A percentile compares a stretch with the other conserved stretches of the same genome.
Conservation (phyloP, 2,329 filamentous ascomycete genomes). For the Dendrostoma leiphaemia region DNA sequence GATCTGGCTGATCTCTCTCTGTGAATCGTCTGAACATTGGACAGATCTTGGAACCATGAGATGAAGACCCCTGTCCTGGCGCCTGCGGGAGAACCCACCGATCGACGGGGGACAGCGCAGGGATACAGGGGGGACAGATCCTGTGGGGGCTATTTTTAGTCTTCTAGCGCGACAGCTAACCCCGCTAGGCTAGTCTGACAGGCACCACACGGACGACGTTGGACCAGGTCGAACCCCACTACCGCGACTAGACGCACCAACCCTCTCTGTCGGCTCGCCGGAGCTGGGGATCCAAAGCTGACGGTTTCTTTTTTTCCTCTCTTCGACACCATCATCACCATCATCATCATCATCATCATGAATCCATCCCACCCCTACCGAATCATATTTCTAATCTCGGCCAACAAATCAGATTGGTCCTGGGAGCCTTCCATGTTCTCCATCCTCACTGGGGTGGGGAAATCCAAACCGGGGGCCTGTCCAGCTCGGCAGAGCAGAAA, state of each 20-base stretch:
- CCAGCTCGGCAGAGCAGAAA: no score
- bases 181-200: conserved; percentile 10
- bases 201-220: neutral
- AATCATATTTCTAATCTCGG: no score
- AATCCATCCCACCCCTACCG: no score
- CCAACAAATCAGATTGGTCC: no score
- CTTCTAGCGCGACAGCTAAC: neutral
- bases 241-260: neutral
- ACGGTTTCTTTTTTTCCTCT: no score
- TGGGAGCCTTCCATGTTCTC: no score
- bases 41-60: no score
- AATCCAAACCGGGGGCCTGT: no score
- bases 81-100: neutral
- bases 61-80: neutral
- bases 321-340: no score
- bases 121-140: neutral
- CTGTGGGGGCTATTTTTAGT: conserved; percentile 18
- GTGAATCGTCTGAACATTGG: neutral
- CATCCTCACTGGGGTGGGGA: no score
- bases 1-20: neutral
- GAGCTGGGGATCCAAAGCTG: neutral
- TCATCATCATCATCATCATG: no score
- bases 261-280: neutral
- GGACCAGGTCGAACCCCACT: neutral
- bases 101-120: neutral